Conservation (phyloP, 352 stramenopile species). For the Globisporangium abappressorium region DNA sequence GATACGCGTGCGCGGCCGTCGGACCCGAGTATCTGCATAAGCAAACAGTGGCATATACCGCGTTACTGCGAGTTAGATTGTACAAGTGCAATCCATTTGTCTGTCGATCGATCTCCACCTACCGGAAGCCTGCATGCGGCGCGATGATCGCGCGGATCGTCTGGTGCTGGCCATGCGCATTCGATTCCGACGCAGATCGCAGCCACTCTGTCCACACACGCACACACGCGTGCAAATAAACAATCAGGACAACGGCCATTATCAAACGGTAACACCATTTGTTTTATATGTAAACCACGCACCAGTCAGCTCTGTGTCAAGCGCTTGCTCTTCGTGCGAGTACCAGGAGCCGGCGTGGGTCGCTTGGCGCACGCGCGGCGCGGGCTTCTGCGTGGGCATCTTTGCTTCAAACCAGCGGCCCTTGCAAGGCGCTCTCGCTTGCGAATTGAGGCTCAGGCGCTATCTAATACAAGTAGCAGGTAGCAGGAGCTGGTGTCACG, state of each 20-base stretch:
- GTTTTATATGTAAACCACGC: not conserved
- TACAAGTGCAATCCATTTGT: not conserved
- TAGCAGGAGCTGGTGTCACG: not conserved
- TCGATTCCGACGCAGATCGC: constrained; percentile 29
- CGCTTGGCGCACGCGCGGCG: constrained; percentile 53
- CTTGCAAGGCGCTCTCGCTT: not conserved
- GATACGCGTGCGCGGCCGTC: constrained; percentile 93
- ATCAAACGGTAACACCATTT: not conserved
- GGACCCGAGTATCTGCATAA: constrained; percentile 89
- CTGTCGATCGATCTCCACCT: not conserved
- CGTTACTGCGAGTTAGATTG: not conserved
- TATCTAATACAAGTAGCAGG: not conserved
- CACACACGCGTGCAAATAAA: not conserved
- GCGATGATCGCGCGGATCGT: constrained; percentile 81
- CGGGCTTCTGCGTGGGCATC: constrained; percentile 1
- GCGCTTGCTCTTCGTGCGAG: constrained; percentile 55
- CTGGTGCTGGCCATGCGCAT: constrained; percentile 31
- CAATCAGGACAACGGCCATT: not conserved
- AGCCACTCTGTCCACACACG: constrained; percentile 52
- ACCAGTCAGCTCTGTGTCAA: constrained; percentile 62
- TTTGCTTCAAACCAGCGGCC: not conserved
- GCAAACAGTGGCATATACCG: not conserved
- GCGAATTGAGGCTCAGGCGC: not conserved
- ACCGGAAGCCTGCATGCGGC: constrained; percentile 84
- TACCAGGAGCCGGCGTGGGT: constrained; percentile 86